Percentiles rank a stretch among this genome's conserved stretches.
Conservation (phyloP, 768 basidiomycete species). For the Tricholomella constricta region DNA sequence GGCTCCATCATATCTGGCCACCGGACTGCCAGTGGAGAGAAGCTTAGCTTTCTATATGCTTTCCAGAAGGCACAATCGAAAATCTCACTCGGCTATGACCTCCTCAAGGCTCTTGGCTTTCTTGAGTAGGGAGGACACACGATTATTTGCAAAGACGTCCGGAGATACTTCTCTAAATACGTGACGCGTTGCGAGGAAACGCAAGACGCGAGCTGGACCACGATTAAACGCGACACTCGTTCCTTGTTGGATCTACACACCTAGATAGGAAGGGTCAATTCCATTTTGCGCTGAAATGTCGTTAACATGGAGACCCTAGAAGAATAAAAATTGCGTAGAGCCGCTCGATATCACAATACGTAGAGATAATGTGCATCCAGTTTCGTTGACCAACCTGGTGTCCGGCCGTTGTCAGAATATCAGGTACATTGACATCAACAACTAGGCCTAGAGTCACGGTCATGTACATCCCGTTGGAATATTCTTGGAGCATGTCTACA, state of each 20-base stretch:
- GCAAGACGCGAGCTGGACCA: slow-evolving; percentile 18
- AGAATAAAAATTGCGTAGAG: slow-evolving; percentile 3
- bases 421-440: slow-evolving; percentile 31
- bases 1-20: slow-evolving; percentile 13
- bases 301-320: slow-evolving; percentile 32
- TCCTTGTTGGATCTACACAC: slow-evolving; percentile 19
- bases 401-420: slow-evolving; percentile 31
- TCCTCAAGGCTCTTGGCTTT: slow-evolving; percentile 27
- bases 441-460: slow-evolving; percentile 20
- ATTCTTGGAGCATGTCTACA: slow-evolving; percentile 15
- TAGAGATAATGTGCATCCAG: not conserved
- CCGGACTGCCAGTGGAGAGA: slow-evolving; percentile 19
- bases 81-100: slow-evolving; percentile 27
- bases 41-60: no score
- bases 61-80: not conserved
- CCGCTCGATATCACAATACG: slow-evolving; percentile 4
- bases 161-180: slow-evolving; percentile 24
- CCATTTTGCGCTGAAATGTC: slow-evolving; percentile 30
- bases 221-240: not conserved
- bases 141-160: slow-evolving; percentile 26
- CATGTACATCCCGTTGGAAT: slow-evolving; percentile 10
- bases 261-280: slow-evolving; percentile 29
- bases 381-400: slow-evolving; percentile 12
- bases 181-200: slow-evolving; percentile 23
- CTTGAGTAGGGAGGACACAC: slow-evolving; percentile 28